Conservation (phyloP, 331 rosid genomes). For the Malus hybrid region DNA sequence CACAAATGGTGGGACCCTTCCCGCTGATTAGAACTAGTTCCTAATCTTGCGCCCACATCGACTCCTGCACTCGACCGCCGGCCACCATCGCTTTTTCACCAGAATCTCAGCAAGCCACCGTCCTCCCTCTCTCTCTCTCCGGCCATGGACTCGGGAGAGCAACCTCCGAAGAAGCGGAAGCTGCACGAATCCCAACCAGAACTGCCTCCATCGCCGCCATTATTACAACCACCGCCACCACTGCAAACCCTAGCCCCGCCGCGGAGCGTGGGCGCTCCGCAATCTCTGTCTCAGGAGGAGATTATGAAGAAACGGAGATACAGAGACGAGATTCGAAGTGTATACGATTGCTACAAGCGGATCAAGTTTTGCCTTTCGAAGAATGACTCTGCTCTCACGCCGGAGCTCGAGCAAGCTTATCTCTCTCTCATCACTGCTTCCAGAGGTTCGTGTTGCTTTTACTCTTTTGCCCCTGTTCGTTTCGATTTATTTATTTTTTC, state of each 20-base stretch:
- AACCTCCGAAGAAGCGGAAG: conserved; percentile 54
- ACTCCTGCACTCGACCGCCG: background rate
- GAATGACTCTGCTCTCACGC: conserved; percentile 23
- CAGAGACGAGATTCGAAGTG: conserved; percentile 49
- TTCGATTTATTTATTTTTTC: background rate
- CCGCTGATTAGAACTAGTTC: background rate
- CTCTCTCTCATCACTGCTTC: conserved; percentile 51
- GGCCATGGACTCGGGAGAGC: conserved; percentile 48
- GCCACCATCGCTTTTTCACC: background rate
- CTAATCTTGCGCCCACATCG: background rate
- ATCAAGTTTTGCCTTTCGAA: conserved; percentile 38
- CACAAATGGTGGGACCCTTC: background rate
- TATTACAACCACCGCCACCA: conserved; percentile 9
- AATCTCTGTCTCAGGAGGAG: conserved; percentile 32
- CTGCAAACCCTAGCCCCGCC: conserved; percentile 17
- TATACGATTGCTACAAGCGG: conserved; percentile 46
- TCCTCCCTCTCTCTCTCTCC: conserved; percentile 1
- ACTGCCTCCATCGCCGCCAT: background rate
- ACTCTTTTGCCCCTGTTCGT: background rate
- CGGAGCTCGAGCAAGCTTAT: conserved; percentile 49
- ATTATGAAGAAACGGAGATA: conserved; percentile 31
- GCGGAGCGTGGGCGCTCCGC: conserved; percentile 14
- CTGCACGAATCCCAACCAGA: conserved; percentile 23
- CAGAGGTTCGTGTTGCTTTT: conserved; percentile 28
- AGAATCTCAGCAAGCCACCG: background rate